These are phyloP conservation scores for Penicillium maclennaniae DNA, from an alignment of 495 filamentous ascomycete genomes.

Conservation along the genomic window DNA sequence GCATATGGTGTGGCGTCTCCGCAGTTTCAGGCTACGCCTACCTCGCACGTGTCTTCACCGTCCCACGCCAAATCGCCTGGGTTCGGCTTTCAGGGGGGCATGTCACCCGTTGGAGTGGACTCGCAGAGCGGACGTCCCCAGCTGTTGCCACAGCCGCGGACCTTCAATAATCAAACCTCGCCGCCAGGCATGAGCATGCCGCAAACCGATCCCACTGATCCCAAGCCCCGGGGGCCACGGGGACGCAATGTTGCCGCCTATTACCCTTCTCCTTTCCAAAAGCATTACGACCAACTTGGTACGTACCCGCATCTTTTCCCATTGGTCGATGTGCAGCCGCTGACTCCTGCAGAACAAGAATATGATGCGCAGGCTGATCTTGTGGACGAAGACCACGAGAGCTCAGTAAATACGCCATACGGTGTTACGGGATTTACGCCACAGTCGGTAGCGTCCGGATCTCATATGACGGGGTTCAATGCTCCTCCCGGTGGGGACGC, in stretches of 20 bases:
- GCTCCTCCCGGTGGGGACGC: constrained; percentile 36
- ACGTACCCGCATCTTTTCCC: constrained; percentile 44
- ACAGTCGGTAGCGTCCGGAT: constrained; percentile 39
- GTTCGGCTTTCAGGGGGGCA: constrained; percentile 63
- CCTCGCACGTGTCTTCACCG: constrained; percentile 79
- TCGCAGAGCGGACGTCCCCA: constrained; percentile 52
- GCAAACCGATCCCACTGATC: constrained; percentile 36
- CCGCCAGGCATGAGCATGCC: constrained; percentile 41
- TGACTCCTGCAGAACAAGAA: constrained; percentile 75
- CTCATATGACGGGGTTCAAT: constrained; percentile 38
- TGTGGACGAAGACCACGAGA: constrained; percentile 78
- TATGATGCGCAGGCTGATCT: constrained; percentile 96
- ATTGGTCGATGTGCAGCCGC: not conserved
- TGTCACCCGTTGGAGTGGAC: constrained; percentile 66
- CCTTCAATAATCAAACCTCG: constrained; percentile 35
- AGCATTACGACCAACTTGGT: constrained; percentile 96
- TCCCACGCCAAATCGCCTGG: constrained; percentile 65
- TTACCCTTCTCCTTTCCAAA: constrained; percentile 84
- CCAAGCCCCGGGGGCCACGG: constrained; percentile 33
- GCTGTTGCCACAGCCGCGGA: constrained; percentile 40
- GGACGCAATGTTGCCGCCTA: constrained; percentile 48
- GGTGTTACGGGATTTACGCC: constrained; percentile 50
- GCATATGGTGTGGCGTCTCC: constrained; percentile 47
- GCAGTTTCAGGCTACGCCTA: constrained; percentile 73
- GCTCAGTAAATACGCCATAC: constrained; percentile 65